Evolutionary conservation across 2,329 filamentous ascomycete species (phyloP), one percentile per base, ranked within the genome.

Genomic region (Hirsutella minnesotensis): DNA sequence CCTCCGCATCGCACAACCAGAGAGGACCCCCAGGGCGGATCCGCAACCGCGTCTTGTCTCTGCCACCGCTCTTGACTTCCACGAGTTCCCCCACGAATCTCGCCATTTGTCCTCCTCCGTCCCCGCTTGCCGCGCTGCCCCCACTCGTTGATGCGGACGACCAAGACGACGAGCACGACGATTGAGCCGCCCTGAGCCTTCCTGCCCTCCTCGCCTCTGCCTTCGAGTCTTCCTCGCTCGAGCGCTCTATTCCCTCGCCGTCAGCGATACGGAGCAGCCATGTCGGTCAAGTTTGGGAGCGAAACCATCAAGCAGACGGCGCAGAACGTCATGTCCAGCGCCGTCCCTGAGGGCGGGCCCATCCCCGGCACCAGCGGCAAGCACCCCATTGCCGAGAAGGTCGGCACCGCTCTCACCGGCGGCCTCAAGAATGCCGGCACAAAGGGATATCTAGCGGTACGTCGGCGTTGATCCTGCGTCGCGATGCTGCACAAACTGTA

Each of bases 231-330:
- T n/a, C n/a, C n/a, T n/a, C n/a, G n/a, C n/a, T n/a, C n/a, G n/a
- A n/a, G n/a, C n/a, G n/a, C n/a, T n/a, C n/a, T n/a, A n/a, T n/a
- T n/a, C n/a, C n/a, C 38, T 41, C 44, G 35, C 10, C 27, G 19
- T 29, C 24, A 5, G 34, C 9, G 8, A 3, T 35, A n/a, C 33
- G 33, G 15, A n/a, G 33, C 16, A 38, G 72, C 66, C 67, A 87
- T 87, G 83, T 86, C 84, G 63, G 75, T 89, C 73, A 89, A 89
- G 67, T 83, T 92, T 67, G 81, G 90, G 71, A 80, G 83, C 68
- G 84, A 90, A 64, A 81, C 79, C 52, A 65, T 77, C 59, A 68
- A 69, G 53, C 64, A 63, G 47, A 57, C 59, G 53, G 52, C 55
- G 42, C 51, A 54, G 53, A 61, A 60, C 39, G 57, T 59, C 49